Conservation (phyloP, 371 early-diverging fungal species). For the Circinella umbellata region DNA sequence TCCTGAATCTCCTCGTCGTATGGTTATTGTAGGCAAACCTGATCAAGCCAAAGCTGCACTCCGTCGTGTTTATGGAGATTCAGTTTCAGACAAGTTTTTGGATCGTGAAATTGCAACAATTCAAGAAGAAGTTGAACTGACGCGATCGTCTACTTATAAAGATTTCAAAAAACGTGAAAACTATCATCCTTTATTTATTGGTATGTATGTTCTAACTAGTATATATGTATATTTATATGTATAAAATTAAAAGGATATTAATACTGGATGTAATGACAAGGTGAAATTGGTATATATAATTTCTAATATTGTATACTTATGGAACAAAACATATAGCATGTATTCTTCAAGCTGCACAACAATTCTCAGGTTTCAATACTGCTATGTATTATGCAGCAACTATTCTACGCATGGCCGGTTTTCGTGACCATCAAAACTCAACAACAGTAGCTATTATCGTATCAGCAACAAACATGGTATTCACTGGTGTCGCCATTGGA, state of each 20-base stretch:
- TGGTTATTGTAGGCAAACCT: slow-evolving; percentile 49
- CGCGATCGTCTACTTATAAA: slow-evolving; percentile 47
- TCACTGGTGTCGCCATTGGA: slow-evolving; percentile 55
- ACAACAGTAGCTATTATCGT: slow-evolving; percentile 65
- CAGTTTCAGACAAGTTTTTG: slow-evolving; percentile 51
- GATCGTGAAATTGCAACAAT: slow-evolving; percentile 53
- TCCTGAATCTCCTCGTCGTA: slow-evolving; percentile 63
- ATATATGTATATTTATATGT: too few relatives aligned
- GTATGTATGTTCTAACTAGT: slow-evolving; percentile 15
- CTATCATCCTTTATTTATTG: slow-evolving; percentile 58
- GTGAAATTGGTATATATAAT: too few relatives aligned
- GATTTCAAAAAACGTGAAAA: slow-evolving; percentile 56
- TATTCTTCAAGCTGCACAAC: slow-evolving; percentile 64
- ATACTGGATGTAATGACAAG: too few relatives aligned
- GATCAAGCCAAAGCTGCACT: slow-evolving; percentile 49
- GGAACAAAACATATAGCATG: slow-evolving; percentile 34
- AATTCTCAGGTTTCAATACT: slow-evolving; percentile 70
- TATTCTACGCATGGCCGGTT: slow-evolving; percentile 68
- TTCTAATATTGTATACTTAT: too few relatives aligned
- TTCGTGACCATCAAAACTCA: slow-evolving; percentile 56
- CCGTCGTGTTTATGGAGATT: slow-evolving; percentile 56
- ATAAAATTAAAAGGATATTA: too few relatives aligned
- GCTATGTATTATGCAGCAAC: slow-evolving; percentile 76
- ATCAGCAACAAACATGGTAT: slow-evolving; percentile 63
- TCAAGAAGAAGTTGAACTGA: slow-evolving; percentile 44